Evolutionary conservation across 2,329 filamentous ascomycete species (phyloP).

Genomic region (Davidsoniella virescens): DNA sequence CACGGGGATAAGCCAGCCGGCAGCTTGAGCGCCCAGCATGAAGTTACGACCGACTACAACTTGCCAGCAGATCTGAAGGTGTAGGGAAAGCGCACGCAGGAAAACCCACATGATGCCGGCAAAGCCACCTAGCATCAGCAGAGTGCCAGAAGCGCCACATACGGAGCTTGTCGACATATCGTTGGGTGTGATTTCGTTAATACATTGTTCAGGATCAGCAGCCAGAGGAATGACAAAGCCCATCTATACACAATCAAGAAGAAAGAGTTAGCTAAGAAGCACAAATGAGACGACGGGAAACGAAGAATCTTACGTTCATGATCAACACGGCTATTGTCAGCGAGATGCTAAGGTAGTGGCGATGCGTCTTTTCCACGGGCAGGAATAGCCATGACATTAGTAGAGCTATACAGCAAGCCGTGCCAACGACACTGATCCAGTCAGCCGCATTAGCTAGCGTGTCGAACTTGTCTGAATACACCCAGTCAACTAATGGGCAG

Average conservation of each 20-base stretch:
- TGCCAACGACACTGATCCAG: constrained; percentile 64
- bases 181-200: constrained; percentile 79
- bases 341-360: constrained; percentile 86
- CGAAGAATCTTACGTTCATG: constrained; percentile 49
- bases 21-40: constrained; percentile 66
- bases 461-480: constrained; percentile 43
- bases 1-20: constrained; percentile 72
- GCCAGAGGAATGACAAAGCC: constrained; percentile 82
- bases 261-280: not conserved
- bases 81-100: constrained; percentile 74
- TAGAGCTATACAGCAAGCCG: constrained; percentile 58
- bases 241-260: constrained; percentile 33
- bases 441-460: constrained; percentile 51
- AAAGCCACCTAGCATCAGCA: constrained; percentile 76
- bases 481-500: constrained; percentile 73
- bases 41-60: constrained; percentile 74
- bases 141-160: constrained; percentile 76
- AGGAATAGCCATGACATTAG: constrained; percentile 64
- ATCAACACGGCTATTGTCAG: constrained; percentile 58
- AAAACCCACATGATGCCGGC: constrained; percentile 80
- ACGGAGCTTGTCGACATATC: constrained; percentile 70
- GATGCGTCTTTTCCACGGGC: constrained; percentile 74
- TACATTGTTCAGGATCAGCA: constrained; percentile 64
- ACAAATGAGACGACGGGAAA: not conserved
- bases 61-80: constrained; percentile 97